Base-by-base conservation (phyloP, 2,329 filamentous ascomycete genomes). In the Laburnicola sp. region DNA sequence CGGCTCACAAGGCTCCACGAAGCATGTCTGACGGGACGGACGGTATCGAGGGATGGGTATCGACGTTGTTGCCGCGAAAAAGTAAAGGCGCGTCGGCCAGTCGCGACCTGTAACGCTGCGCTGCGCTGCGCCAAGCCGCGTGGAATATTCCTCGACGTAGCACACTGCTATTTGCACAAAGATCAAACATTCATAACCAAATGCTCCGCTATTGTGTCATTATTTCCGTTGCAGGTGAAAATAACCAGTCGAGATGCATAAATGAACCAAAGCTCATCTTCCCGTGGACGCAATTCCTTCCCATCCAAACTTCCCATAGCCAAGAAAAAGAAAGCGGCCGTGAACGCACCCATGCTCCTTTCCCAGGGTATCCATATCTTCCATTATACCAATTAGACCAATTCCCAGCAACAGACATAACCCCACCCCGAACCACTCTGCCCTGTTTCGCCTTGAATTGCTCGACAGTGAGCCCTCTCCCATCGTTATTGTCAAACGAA, bases 331-430 rank as follows among this genome's bases (percentile, higher is more conserved):
- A 51, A 37, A 10, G 35, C n/a, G 31, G 21, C n/a, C n/a, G n/a
- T n/a, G n/a, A 37, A 22, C n/a, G 21, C 41, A 49, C 28, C 16
- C 21, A 30, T 37, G 39, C 3, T 30, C 23, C 22, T 40, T 51
- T 11, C 43, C 48, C 47, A 46, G 50, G 51, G 56, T 58, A 58
- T 58, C 45, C 48, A 48, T 48, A 45, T 8, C 11, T 8, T 22
- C 37, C 1, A 22, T 26, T 45, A 36, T 31, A 38, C 23, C 5
- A 40, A 45, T 63, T 58, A 73, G 35, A 80, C 74, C 57, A 85
- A 63, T 51, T 80, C 76, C 82, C 82, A 86, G 61, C 76, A 74
- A 4, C 77, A 78, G 62, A 85, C 73, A 52, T 73, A 77, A 4
- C 74, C 74, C 74, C 79, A 83, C 2, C 72, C 69, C 78, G 78